Conservation (phyloP, 2,329 filamentous ascomycete species). For the Pseudocercospora crystallina region DNA sequence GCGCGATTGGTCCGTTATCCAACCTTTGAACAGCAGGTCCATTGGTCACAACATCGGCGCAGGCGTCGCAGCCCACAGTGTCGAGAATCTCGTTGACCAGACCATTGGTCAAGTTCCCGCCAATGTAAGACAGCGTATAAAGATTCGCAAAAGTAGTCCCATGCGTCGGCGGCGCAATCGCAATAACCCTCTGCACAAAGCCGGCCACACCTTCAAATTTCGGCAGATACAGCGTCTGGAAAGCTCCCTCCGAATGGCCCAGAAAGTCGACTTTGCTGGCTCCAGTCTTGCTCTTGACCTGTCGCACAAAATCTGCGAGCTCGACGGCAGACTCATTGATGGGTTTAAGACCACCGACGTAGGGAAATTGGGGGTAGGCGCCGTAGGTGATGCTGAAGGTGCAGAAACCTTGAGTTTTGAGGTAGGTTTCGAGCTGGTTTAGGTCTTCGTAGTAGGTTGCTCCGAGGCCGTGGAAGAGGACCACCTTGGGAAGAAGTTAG, state of each 20-base stretch:
- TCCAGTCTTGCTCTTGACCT: constrained; percentile 20
- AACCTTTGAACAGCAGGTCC: constrained; percentile 17
- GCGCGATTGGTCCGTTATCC: constrained; percentile 23
- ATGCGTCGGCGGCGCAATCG: constrained; percentile 27
- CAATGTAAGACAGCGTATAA: constrained; percentile 22
- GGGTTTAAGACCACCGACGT: constrained; percentile 24
- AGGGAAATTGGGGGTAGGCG: constrained; percentile 20
- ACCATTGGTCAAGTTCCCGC: constrained; percentile 18
- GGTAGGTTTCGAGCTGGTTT: constrained; percentile 23
- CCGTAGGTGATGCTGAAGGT: constrained; percentile 29
- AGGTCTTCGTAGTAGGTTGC: constrained; percentile 30
- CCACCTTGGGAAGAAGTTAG: constrained; percentile 4
- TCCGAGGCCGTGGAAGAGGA: constrained; percentile 27
- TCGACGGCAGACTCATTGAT: constrained; percentile 21
- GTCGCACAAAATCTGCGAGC: constrained; percentile 22
- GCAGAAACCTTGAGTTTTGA: constrained; percentile 23
- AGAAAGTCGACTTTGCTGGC: constrained; percentile 24
- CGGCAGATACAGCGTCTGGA: constrained; percentile 25
- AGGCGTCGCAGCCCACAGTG: constrained; percentile 23
- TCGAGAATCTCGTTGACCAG: constrained; percentile 16
- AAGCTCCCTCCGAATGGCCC: constrained; percentile 28
- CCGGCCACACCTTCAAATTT: constrained; percentile 22
- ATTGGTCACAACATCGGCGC: constrained; percentile 21
- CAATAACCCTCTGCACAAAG: constrained; percentile 23
- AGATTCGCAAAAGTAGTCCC: constrained; percentile 24